Base-by-base conservation (phyloP, 495 filamentous ascomycete genomes). In the Darksidea phi region DNA sequence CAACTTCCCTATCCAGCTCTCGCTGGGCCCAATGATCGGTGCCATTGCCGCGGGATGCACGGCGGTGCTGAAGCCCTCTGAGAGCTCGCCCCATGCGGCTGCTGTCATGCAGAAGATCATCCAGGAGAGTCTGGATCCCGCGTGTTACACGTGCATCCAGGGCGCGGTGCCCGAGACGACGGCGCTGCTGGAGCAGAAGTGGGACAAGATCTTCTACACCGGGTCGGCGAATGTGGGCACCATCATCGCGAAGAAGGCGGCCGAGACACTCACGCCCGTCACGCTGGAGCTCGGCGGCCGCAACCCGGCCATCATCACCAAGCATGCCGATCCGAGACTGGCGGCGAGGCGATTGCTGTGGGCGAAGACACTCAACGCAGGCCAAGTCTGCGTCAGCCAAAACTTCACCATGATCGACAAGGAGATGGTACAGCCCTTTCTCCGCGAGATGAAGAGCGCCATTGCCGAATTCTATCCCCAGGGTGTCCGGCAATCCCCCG, bases 181-280 rank as follows among this genome's bases (percentile, higher is more conserved):
- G 17, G 86, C 86, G 6, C 75, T 97, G 34, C 78, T 98, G 12
- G 83, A 91, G 50, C 83, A 91, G 74, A 91, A 91, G 68, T 98
- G 91, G 90, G 92, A 95, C 74, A 96, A 96, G 80, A 93, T 98
- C 66, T 93, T 95, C 78, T 98, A 95, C 77, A 98, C 94, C 15
- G 94, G 94, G 46, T 82, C 81, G 63, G 76, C 79, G 11, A 76
- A 69, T 36, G 92, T 97, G 37, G 94, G 89, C 51, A 88, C 80
- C 47, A 93, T 97, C 74, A 85, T 98, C 65, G 84, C 91, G 21
- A 89, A 91, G 76, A 94, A 94, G 62, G 94, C 94, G 5, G 93
- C 94, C 38, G 89, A 94, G 73, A 86, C 90, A 38, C 77, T 97
- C 54, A 97, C 94, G 4, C 94, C 94, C 0, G 88, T 95, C 20